phyloP scores from a whole-genome alignment of 441 rosid genomes.

The Adansonia grandidieri region DNA sequence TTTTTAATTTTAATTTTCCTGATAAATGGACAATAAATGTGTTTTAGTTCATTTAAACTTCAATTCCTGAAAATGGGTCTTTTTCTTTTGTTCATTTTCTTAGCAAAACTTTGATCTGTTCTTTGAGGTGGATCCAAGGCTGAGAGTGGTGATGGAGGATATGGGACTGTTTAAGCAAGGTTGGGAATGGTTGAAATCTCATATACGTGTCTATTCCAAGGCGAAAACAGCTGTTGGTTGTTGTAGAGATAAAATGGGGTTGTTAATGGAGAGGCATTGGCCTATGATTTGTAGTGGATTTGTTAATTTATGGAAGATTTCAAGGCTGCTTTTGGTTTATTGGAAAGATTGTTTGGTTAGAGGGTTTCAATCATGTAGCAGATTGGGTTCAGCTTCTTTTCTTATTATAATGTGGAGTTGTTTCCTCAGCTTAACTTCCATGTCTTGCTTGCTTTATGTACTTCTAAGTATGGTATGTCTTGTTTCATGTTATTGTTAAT shows the following conservation, averaged over 20 bases:
- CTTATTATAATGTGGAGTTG: slow-evolving; percentile 97
- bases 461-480: slow-evolving; percentile 77
- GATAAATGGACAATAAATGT: slow-evolving; percentile 16
- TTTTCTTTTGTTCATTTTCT: slow-evolving; percentile 28
- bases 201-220: slow-evolving; percentile 59
- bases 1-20: neutral
- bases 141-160: slow-evolving; percentile 70
- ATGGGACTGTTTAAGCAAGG: slow-evolving; percentile 87
- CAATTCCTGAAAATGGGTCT: neutral
- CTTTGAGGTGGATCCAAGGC: slow-evolving; percentile 9
- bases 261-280: slow-evolving; percentile 82
- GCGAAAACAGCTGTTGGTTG: slow-evolving; percentile 51
- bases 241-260: slow-evolving; percentile 58
- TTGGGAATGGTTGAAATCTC: slow-evolving; percentile 87
- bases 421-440: slow-evolving; percentile 94
- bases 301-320: slow-evolving; percentile 46
- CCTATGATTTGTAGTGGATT: slow-evolving; percentile 78
- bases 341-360: slow-evolving; percentile 77
- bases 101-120: slow-evolving; percentile 17
- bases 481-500: slow-evolving; percentile 14
- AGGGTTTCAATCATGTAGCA: slow-evolving; percentile 71
- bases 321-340: slow-evolving; percentile 54
- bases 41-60: slow-evolving; percentile 4
- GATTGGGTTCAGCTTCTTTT: slow-evolving; percentile 85
- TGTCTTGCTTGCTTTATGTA: slow-evolving; percentile 80